phyloP scores from a whole-genome alignment of 805 yeast genomes.

The Ogataea pignaliae region DNA sequence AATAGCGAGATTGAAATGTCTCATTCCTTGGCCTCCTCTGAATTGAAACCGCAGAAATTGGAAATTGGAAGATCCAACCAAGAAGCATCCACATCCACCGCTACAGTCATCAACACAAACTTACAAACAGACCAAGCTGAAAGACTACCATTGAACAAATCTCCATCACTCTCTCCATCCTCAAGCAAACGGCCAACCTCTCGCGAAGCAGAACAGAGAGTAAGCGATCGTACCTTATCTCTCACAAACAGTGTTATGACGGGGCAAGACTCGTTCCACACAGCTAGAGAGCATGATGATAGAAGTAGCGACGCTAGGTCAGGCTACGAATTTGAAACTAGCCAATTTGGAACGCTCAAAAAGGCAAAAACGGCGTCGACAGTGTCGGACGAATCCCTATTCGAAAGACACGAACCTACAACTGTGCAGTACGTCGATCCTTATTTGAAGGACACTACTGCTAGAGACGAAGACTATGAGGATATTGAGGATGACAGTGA shows the following conservation, averaged over 20 bases:
- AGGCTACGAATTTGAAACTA: neutral
- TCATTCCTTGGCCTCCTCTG: too few species aligned
- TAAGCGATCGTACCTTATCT: slow-evolving; percentile 6
- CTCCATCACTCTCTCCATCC: too few species aligned
- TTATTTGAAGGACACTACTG: neutral
- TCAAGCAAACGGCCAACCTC: neutral
- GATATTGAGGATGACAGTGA: slow-evolving; percentile 13
- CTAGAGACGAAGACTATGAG: slow-evolving; percentile 16
- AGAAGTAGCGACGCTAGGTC: slow-evolving; percentile 3
- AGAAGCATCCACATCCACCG: neutral
- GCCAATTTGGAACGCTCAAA: neutral
- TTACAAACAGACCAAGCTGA: neutral
- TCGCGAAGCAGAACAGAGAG: neutral
- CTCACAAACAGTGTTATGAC: slow-evolving; percentile 14
- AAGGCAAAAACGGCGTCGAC: slow-evolving; percentile 9
- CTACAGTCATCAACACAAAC: too few species aligned
- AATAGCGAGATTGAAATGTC: too few species aligned
- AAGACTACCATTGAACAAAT: neutral
- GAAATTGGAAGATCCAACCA: neutral
- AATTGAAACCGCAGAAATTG: too few species aligned
- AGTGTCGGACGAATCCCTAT: slow-evolving; percentile 13
- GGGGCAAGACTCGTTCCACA: slow-evolving; percentile 23
- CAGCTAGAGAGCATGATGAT: slow-evolving; percentile 11
- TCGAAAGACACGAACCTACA: slow-evolving; percentile 6
- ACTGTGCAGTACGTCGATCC: neutral